Percentiles rank a stretch among this genome's conserved stretches.
phyloP scores from a whole-genome alignment of 2,329 filamentous ascomycete species.

The Claviceps quebecensis region DNA sequence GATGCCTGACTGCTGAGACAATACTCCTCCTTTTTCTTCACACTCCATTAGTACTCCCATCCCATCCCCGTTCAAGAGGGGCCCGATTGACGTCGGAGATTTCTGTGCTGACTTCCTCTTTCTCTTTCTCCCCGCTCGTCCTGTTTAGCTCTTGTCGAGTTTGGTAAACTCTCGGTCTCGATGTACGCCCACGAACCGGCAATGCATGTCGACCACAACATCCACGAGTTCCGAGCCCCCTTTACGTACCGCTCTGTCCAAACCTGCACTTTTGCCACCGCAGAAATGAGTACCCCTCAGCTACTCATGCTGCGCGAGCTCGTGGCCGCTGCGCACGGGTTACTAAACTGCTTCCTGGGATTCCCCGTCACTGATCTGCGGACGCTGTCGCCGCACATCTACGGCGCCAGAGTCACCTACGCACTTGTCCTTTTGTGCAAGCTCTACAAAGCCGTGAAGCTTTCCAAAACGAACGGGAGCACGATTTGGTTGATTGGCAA shows the following conservation, averaged over 20 bases:
- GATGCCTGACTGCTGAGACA: not conserved
- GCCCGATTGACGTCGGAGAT: not conserved
- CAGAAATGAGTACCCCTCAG: not conserved
- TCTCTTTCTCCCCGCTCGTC: not conserved
- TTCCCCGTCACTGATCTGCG: not conserved
- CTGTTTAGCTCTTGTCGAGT: not conserved
- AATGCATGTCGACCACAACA: conserved; percentile 3
- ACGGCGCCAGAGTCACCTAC: conserved; percentile 3
- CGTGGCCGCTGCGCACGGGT: conserved; percentile 1
- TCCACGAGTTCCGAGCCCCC: conserved; percentile 3
- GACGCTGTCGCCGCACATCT: conserved; percentile 2
- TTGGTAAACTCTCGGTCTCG: not conserved
- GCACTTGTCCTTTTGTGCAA: conserved; percentile 3
- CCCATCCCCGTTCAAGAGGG: too few relatives aligned
- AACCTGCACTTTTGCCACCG: conserved; percentile 1
- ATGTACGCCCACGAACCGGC: conserved; percentile 2
- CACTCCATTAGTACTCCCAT: too few relatives aligned
- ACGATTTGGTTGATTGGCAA: not conserved
- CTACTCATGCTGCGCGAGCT: conserved; percentile 1
- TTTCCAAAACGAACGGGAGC: not conserved
- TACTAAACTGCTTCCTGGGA: conserved; percentile 3
- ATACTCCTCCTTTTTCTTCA: too few relatives aligned
- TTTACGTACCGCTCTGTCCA: conserved; percentile 1
- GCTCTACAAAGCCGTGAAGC: not conserved
- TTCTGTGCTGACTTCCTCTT: not conserved